Evolutionary conservation across 2,329 filamentous ascomycete genomes (phyloP), one percentile per base, ranked within the genome.

Genomic region (Fusarium austroafricanum): DNA sequence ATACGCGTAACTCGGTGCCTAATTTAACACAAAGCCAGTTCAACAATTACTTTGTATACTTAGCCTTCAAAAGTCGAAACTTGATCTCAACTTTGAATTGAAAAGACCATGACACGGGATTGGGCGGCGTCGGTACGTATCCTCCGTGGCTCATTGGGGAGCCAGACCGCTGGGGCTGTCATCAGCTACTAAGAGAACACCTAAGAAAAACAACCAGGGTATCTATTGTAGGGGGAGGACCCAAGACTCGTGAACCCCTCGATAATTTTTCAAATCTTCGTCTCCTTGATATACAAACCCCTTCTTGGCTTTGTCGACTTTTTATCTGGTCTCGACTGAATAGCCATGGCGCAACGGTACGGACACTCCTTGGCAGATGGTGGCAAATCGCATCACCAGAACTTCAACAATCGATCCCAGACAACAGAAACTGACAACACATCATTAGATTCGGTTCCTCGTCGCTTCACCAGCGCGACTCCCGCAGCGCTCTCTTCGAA

Each of bases 401-500:
- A 55, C 46, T 53, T 57, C 39, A 17, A 40, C n/a, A 44, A 45
- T 37, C 31, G 39, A 23, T 38, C 44, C 7, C 20, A 21, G 26
- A 37, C 39, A 45, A 33, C 20, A 17, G 20, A n/a, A 31, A 50
- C 64, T 71, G 56, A 70, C 62, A 37, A 29, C 18, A 23, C 46
- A 43, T 43, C 18, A 18, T 45, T 56, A 92, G 90, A 82, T 92
- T 92, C 78, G 85, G 87, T 72, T 81, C 85, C 73, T 90, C 89
- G 46, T 86, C 85, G 70, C 87, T 93, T 65, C 91, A 93, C 78
- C 91, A 93, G 82, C 86, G 91, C 82, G 84, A 92, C 82, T 86
- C 88, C 75, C 84, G 91, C 75, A 90, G 87, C 76, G 89, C 89
- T 70, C 88, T 94, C 68, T 94, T 94, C 80, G 90, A 91, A 71